Conservation (phyloP, 2,329 filamentous ascomycete genomes). For the Lecanicillium sp. region DNA sequence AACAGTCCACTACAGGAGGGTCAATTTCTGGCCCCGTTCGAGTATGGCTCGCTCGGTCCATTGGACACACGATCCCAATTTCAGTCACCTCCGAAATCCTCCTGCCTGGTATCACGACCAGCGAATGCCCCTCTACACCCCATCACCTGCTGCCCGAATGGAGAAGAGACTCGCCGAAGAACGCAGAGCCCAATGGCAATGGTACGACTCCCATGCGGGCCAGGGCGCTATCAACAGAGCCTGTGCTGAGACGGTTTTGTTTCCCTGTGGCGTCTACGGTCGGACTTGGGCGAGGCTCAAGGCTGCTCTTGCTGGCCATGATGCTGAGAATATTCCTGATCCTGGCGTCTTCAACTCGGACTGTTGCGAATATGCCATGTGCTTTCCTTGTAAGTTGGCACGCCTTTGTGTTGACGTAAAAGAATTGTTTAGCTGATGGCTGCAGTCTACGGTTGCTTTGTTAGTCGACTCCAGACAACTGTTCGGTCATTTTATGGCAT, state of each 20-base stretch:
- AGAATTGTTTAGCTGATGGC: conserved; percentile 1
- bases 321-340: conserved; percentile 11
- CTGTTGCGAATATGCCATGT: conserved; percentile 16
- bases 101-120: conserved; percentile 11
- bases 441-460: conserved; percentile 21
- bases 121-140: conserved; percentile 8
- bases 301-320: conserved; percentile 13
- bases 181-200: conserved; percentile 6
- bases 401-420: neutral
- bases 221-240: neutral
- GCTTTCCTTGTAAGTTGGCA: conserved; percentile 18
- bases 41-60: conserved; percentile 17
- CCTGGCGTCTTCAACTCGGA: conserved; percentile 14
- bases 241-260: conserved; percentile 10
- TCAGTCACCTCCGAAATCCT: conserved; percentile 9
- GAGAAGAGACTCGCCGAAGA: conserved; percentile 5
- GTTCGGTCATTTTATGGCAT: conserved; percentile 26
- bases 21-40: conserved; percentile 5
- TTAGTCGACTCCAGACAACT: conserved; percentile 20
- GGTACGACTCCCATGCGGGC: neutral
- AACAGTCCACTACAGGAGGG: too few species aligned
- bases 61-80: conserved; percentile 11
- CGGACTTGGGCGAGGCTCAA: conserved; percentile 17
- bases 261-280: conserved; percentile 19
- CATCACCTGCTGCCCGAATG: conserved; percentile 9